Base-by-base conservation (phyloP, 768 basidiomycete genomes). In the Amanita thiersii region DNA sequence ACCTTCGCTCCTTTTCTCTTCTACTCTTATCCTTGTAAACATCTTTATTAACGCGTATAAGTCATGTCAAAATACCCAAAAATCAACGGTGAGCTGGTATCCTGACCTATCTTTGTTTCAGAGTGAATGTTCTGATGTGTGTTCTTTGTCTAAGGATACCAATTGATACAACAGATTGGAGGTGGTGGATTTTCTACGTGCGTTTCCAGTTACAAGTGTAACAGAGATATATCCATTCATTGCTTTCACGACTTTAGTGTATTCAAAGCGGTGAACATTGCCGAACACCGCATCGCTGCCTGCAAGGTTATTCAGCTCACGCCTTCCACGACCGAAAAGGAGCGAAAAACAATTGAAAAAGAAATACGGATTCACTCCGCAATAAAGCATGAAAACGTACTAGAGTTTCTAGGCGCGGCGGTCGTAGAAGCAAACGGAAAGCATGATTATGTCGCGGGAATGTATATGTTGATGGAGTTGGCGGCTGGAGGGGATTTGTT, bases 401-500 rank as follows among this genome's bases (percentile, higher is more conserved):
- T 99, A 26, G 80, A 89, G 54, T 89, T 98, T 52, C 55, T 92
- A 44, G 80, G 82, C 37, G 85, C 82, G 0, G 75, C 81, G 21
- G 64, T 87, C 2, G 81, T 91, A 0, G 89, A 92, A 48, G 56
- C 63, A 12, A 74, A 79, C 46, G 72, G 76, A 30, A 62, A 63
- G 25, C 56, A 67, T 37, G 50, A 65, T 26, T 92, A 81, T 54
- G 61, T 81, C 0, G 85, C 90, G 0, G 94, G 86, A 0, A 72
- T 91, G 15, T 99, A 97, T 56, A 89, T 99, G 73, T 64, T 97
- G 14, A 63, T 99, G 53, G 96, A 98, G 58, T 66, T 94, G 24
- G 96, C 94, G 0, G 79, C 79, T 1, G 93, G 92, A 15, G 96
- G 96, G 0, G 96, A 98, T 60, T 63, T 99, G 23, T 99, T 99